Percentiles rank a stretch among this genome's conserved stretches.
phyloP scores from a whole-genome alignment of 208 protist species.

The Acanthamoeba sp. region DNA sequence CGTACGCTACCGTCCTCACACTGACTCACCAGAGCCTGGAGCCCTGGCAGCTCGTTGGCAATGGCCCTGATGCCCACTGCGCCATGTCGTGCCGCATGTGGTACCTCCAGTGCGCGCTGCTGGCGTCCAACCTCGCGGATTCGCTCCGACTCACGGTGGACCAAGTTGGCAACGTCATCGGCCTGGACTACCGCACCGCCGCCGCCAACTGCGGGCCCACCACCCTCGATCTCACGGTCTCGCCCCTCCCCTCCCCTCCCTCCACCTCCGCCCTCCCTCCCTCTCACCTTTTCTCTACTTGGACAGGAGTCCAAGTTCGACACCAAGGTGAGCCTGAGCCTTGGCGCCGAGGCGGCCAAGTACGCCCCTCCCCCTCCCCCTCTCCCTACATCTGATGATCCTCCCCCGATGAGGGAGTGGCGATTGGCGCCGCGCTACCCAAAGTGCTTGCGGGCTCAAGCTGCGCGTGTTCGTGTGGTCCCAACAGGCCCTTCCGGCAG shows the following conservation, averaged over 20 bases:
- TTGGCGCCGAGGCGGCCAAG: conserved; percentile 5
- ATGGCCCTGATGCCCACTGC: no score
- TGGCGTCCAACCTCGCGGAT: conserved; percentile 33
- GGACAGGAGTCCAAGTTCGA: background rate
- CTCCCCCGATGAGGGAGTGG: no score
- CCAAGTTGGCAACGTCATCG: conserved; percentile 60
- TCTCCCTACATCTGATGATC: background rate
- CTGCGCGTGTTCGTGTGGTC: background rate
- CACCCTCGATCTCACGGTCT: background rate
- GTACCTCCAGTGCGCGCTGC: background rate
- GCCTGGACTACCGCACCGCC: conserved; percentile 31
- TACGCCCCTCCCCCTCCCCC: background rate
- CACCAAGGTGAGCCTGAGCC: background rate
- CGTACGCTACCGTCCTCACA: background rate
- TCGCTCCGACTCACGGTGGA: background rate
- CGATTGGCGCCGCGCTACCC: background rate
- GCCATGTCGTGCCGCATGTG: no score
- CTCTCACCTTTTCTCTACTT: background rate
- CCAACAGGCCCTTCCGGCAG: background rate
- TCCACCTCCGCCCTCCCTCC: background rate
- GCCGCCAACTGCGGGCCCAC: background rate
- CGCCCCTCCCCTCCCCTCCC: background rate
- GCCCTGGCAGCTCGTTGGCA: no score
- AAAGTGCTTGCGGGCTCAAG: background rate
- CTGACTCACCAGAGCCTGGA: background rate